Base-by-base conservation (phyloP, 2,329 filamentous ascomycete species). In the Aspergillus carbonarius region DNA sequence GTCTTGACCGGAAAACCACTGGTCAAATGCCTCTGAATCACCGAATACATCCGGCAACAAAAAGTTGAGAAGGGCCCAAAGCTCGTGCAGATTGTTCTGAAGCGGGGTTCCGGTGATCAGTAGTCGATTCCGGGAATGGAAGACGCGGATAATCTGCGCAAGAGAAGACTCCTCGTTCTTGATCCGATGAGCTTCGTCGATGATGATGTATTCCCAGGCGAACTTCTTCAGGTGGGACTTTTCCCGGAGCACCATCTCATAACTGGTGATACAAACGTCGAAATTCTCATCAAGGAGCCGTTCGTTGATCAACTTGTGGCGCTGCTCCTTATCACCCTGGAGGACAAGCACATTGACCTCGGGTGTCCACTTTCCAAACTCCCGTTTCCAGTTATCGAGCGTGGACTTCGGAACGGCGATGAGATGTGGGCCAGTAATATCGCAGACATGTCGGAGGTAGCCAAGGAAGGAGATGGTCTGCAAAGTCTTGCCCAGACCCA, bases 151-250 rank as follows among this genome's bases (percentile, higher is more conserved):
- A 66, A 98, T 96, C 71, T 98, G 93, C 3, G 95, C 93, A 3
- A 99, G 83, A 0, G 95, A 97, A 0, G 95, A 99, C 75, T 98
- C 92, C 73, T 99, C 95, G 76, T 99, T 99, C 82, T 99, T 99
- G 84, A 99, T 99, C 60, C 95, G 92, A 76, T 99, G 95, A 2
- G 95, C 88, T 78, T 99, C 95, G 70, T 99, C 95, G 64, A 99
- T 96, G 67, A 99, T 96, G 76, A 99, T 99, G 77, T 99, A 99
- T 75, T 99, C 93, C 95, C 95, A 99, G 0, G 95, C 93, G 74
- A 99, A 96, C 76, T 98, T 98, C 79, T 95, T 96, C 66, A 99
- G 77, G 67, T 96, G 92, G 1, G 90, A 83, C 79, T 99, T 98
- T 73, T 99, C 95, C 58, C 95, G 87, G 12, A 99, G 82, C 60